Evolutionary conservation across 805 yeast species (phyloP).

Genomic region (Monosporozyma siamensis): DNA sequence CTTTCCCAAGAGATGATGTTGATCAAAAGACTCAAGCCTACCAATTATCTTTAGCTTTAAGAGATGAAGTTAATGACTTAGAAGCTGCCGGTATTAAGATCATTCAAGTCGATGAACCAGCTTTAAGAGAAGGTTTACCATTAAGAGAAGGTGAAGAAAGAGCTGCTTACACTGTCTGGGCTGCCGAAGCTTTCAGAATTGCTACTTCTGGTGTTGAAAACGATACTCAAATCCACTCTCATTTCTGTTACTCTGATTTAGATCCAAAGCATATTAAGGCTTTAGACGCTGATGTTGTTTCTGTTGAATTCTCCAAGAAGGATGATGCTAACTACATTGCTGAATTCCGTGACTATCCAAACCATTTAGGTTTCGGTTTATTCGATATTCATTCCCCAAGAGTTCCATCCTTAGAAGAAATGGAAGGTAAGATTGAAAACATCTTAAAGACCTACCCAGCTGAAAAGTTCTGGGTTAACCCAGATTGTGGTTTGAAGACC

Average conservation of each 20-base stretch:
- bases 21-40: conserved; percentile 87
- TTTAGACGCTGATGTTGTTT: conserved; percentile 97
- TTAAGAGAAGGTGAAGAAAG: conserved; percentile 96
- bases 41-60: conserved; percentile 94
- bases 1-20: conserved; percentile 99
- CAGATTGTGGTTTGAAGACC: conserved; percentile 99
- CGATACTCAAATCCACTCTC: conserved; percentile 97
- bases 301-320: conserved; percentile 99
- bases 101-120: conserved; percentile 99
- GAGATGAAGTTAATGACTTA: conserved; percentile 97
- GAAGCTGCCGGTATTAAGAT: conserved; percentile 97
- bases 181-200: conserved; percentile 98
- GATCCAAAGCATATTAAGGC: conserved; percentile 99
- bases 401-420: conserved; percentile 96
- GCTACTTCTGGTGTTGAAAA: conserved; percentile 97
- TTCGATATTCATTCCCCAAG: conserved; percentile 99
- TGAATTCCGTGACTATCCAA: conserved; percentile 97
- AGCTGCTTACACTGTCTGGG: conserved; percentile 94
- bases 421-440: conserved; percentile 84
- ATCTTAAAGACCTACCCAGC: conserved; percentile 96
- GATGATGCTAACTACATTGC: conserved; percentile 97
- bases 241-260: conserved; percentile 99
- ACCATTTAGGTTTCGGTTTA: conserved; percentile 98
- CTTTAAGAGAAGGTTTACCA: conserved; percentile 99
- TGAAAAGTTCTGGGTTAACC: conserved; percentile 99